Evolutionary conservation across 805 yeast species (phyloP).

Genomic region (Debaryomyces castellii): DNA sequence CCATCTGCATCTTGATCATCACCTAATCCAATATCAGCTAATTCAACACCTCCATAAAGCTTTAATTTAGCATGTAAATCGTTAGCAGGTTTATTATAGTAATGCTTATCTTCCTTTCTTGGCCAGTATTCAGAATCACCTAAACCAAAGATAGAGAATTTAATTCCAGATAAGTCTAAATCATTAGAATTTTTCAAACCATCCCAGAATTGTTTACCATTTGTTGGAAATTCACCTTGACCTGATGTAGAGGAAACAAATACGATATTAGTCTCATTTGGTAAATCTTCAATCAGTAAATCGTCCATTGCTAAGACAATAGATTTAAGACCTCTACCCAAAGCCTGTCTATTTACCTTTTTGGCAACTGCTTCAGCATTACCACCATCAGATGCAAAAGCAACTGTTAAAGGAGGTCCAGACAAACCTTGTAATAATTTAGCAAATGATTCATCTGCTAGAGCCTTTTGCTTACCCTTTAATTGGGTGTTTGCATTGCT

Average conservation of each 20-base stretch:
- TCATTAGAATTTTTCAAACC: slow-evolving; percentile 59
- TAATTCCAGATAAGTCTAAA: slow-evolving; percentile 59
- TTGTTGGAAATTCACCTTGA: slow-evolving; percentile 84
- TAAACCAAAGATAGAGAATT: slow-evolving; percentile 67
- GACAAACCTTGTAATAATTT: slow-evolving; percentile 80
- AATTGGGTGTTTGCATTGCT: slow-evolving; percentile 59
- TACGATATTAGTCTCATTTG: slow-evolving; percentile 66
- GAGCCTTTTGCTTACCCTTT: slow-evolving; percentile 56
- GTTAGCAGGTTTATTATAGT: slow-evolving; percentile 86
- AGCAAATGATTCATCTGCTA: slow-evolving; percentile 76
- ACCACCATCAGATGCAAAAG: slow-evolving; percentile 92
- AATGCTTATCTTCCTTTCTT: slow-evolving; percentile 89
- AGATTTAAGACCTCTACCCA: slow-evolving; percentile 74
- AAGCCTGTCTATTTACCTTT: slow-evolving; percentile 73
- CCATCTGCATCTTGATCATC: slow-evolving; percentile 99
- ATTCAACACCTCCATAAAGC: slow-evolving; percentile 69
- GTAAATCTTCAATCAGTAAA: slow-evolving; percentile 67
- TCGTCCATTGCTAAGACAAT: slow-evolving; percentile 71
- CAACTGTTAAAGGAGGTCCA: slow-evolving; percentile 87
- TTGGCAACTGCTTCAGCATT: slow-evolving; percentile 81
- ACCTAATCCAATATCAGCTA: slow-evolving; percentile 82
- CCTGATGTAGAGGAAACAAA: slow-evolving; percentile 77
- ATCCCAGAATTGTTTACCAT: slow-evolving; percentile 79
- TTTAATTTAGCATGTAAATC: slow-evolving; percentile 67
- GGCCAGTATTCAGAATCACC: slow-evolving; percentile 95